These are phyloP conservation scores for Talinum fruticosum DNA, from an alignment of 148 eudicot genomes.

Conservation along the genomic window DNA sequence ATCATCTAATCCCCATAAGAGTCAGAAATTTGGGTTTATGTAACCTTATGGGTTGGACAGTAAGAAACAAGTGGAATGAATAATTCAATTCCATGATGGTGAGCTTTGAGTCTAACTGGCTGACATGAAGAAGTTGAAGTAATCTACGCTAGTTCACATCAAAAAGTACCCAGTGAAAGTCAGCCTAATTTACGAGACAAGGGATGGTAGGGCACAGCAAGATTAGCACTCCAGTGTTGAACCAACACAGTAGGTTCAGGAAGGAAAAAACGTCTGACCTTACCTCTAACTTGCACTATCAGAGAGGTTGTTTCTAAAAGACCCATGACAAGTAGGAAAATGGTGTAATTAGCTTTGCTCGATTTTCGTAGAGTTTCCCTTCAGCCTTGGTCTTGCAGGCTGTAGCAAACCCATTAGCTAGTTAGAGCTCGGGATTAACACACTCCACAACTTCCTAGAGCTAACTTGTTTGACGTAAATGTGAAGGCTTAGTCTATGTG, in stretches of 20 bases:
- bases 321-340: not conserved
- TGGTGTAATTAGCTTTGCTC: not conserved
- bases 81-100: too few species aligned
- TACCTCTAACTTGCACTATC: not conserved
- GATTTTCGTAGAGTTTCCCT: not conserved
- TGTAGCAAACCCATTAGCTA: not conserved
- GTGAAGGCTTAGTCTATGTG: conserved; percentile 20
- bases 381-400: not conserved
- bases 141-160: too few species aligned
- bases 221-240: too few species aligned
- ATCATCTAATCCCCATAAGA: too few species aligned
- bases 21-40: too few species aligned
- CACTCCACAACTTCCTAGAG: conserved; percentile 9
- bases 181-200: too few species aligned
- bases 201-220: not conserved
- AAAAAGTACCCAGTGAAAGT: too few species aligned
- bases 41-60: too few species aligned
- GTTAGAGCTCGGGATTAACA: not conserved
- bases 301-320: not conserved
- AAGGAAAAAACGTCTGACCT: not conserved
- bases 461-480: not conserved
- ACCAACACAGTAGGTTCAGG: not conserved
- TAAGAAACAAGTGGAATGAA: too few species aligned
- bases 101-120: too few species aligned
- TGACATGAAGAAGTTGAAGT: too few species aligned